Conservation (phyloP, 1,139 yeast genomes). For the Pneumocystis carinii region DNA sequence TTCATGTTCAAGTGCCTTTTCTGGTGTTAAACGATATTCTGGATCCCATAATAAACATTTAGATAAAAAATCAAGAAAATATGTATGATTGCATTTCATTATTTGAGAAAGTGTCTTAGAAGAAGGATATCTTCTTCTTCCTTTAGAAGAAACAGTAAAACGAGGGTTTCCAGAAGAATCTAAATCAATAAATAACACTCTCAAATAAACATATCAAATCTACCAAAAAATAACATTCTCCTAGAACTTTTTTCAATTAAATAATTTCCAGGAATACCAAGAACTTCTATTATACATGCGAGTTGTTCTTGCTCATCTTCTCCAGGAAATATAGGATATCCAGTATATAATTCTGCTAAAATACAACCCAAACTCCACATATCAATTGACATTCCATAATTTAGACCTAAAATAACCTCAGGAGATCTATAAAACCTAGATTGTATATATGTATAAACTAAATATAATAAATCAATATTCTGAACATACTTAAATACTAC, state of each 20-base stretch:
- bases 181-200: neutral
- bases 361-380: constrained; percentile 71
- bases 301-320: constrained; percentile 54
- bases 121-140: constrained; percentile 24
- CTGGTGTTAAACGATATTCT: constrained; percentile 30
- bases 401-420: constrained; percentile 68
- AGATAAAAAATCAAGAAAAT: constrained; percentile 28
- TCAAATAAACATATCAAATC: constrained; percentile 25
- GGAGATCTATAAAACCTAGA: constrained; percentile 88
- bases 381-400: constrained; percentile 54
- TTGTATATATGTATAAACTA: constrained; percentile 83
- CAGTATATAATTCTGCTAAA: constrained; percentile 49
- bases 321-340: constrained; percentile 57
- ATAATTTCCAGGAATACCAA: constrained; percentile 44
- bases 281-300: constrained; percentile 40
- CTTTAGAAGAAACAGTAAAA: constrained; percentile 21
- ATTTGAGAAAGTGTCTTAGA: constrained; percentile 20
- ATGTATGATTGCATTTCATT: constrained; percentile 18
- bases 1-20: constrained; percentile 32
- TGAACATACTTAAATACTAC: constrained; percentile 63
- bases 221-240: constrained; percentile 29
- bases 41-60: constrained; percentile 43
- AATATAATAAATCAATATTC: constrained; percentile 57
- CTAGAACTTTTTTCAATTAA: constrained; percentile 28
- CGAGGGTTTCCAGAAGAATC: constrained; percentile 11